phyloP scores from a whole-genome alignment of 345 rosid species.

The Lumnitzera littorea region DNA sequence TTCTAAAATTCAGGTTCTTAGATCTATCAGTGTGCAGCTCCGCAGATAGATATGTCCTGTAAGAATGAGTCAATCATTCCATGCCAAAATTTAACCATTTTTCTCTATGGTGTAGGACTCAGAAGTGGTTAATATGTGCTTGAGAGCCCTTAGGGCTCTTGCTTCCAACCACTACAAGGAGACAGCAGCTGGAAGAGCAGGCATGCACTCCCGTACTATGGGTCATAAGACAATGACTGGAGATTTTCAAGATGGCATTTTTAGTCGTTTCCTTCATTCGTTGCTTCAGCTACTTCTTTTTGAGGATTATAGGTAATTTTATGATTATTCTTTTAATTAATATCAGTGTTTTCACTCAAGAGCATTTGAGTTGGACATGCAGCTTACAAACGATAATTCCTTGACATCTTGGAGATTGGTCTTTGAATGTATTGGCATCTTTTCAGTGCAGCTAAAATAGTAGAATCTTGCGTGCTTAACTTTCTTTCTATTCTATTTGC shows the following conservation, averaged over 20 bases:
- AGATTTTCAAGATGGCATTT: conserved; percentile 50
- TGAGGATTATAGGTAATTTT: conserved; percentile 77
- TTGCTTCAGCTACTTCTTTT: conserved; percentile 82
- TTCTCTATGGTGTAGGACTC: conserved; percentile 43
- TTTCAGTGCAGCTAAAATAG: too few relatives aligned
- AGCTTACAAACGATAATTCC: too few relatives aligned
- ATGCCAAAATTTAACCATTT: conserved; percentile 1
- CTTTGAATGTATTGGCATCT: too few relatives aligned
- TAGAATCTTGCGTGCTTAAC: too few relatives aligned
- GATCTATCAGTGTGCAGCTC: too few relatives aligned
- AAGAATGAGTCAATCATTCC: neutral
- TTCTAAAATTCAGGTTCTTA: too few relatives aligned
- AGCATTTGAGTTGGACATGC: neutral
- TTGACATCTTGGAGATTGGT: too few relatives aligned
- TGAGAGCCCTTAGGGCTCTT: conserved; percentile 79
- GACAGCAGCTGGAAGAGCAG: conserved; percentile 45
- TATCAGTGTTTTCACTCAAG: neutral
- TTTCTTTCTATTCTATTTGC: conserved; percentile 17
- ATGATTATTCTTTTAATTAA: neutral
- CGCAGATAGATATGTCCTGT: too few relatives aligned
- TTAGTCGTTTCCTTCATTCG: conserved; percentile 64
- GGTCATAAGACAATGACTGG: conserved; percentile 51
- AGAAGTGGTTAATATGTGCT: conserved; percentile 83
- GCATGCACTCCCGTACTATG: conserved; percentile 63
- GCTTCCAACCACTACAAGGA: conserved; percentile 91